A percentile compares a stretch with the other conserved stretches of the same genome.
Evolutionary conservation across 768 basidiomycete genomes (phyloP).

Genomic region (Auricularia sp.): DNA sequence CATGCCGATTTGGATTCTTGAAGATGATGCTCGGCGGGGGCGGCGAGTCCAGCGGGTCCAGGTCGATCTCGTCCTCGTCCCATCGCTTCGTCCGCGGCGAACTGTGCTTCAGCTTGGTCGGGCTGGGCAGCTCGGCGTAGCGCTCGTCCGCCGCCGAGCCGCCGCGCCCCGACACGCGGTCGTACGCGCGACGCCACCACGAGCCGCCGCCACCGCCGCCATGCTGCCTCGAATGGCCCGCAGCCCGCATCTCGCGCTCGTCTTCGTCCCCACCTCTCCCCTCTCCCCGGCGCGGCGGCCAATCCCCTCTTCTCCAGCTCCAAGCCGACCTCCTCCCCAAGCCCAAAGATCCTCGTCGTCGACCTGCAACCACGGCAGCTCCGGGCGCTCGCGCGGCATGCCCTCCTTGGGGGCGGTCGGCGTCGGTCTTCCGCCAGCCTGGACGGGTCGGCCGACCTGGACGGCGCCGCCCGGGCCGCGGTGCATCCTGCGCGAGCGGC

Average conservation of each 20-base stretch:
- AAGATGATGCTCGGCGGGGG: slow-evolving; percentile 28
- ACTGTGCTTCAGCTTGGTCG: slow-evolving; percentile 11
- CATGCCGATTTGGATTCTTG: slow-evolving; percentile 14
- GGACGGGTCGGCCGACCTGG: too few relatives aligned
- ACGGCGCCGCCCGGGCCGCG: not conserved
- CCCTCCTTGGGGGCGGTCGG: not conserved
- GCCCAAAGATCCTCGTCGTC: slow-evolving; percentile 31
- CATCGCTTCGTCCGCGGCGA: slow-evolving; percentile 12
- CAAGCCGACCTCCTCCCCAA: slow-evolving; percentile 34
- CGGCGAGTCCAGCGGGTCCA: slow-evolving; percentile 22
- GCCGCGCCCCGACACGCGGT: slow-evolving; percentile 32
- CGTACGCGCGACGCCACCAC: slow-evolving; percentile 50
- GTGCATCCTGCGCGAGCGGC: slow-evolving; percentile 19
- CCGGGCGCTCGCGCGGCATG: slow-evolving; percentile 8
- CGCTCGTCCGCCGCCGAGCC: slow-evolving; percentile 18
- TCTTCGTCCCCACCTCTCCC: slow-evolving; percentile 9
- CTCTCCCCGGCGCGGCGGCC: not conserved
- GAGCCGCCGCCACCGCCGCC: slow-evolving; percentile 19
- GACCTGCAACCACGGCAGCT: slow-evolving; percentile 42
- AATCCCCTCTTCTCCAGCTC: slow-evolving; percentile 44
- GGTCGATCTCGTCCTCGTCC: slow-evolving; percentile 8
- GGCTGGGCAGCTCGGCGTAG: slow-evolving; percentile 5
- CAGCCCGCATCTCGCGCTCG: slow-evolving; percentile 6
- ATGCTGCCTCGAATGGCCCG: slow-evolving; percentile 19
- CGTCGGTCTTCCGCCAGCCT: not conserved